Percentiles rank a stretch among this genome's conserved stretches.
Evolutionary conservation across 768 basidiomycete species (phyloP).

Genomic region (Suillus brevipes): DNA sequence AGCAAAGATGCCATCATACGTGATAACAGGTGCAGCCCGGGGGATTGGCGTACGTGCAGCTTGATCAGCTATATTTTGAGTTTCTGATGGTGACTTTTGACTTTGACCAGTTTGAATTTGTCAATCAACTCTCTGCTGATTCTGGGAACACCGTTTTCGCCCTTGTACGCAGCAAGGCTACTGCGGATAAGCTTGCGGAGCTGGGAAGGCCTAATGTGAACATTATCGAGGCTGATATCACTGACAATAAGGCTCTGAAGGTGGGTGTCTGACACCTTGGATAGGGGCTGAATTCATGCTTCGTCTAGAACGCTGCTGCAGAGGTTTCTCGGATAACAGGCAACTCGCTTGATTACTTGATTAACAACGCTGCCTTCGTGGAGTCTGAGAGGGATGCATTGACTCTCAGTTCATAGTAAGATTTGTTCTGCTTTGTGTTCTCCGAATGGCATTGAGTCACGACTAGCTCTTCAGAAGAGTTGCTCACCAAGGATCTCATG

Average conservation of each 20-base stretch:
- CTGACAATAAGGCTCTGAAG: constrained; percentile 28
- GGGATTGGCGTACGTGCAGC: constrained; percentile 24
- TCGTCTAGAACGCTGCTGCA: constrained; percentile 27
- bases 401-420: constrained; percentile 23
- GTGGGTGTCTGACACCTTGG: constrained; percentile 18
- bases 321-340: constrained; percentile 30
- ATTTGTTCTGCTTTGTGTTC: background rate
- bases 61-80: background rate
- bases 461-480: constrained; percentile 17
- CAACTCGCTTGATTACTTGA: constrained; percentile 37
- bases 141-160: constrained; percentile 26
- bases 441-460: background rate
- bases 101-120: constrained; percentile 23
- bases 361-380: constrained; percentile 37
- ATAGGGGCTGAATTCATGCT: background rate
- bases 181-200: constrained; percentile 16
- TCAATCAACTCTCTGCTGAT: constrained; percentile 22
- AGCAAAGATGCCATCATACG: constrained; percentile 21
- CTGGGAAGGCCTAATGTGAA: constrained; percentile 29
- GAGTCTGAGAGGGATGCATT: constrained; percentile 7
- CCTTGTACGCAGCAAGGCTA: constrained; percentile 25
- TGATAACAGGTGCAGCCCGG: constrained; percentile 28
- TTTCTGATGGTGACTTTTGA: background rate
- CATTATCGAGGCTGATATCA: constrained; percentile 39
- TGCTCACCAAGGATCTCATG: constrained; percentile 25